Base-by-base conservation (phyloP, 352 stramenopile species). In the Phytophthora crassamura region DNA sequence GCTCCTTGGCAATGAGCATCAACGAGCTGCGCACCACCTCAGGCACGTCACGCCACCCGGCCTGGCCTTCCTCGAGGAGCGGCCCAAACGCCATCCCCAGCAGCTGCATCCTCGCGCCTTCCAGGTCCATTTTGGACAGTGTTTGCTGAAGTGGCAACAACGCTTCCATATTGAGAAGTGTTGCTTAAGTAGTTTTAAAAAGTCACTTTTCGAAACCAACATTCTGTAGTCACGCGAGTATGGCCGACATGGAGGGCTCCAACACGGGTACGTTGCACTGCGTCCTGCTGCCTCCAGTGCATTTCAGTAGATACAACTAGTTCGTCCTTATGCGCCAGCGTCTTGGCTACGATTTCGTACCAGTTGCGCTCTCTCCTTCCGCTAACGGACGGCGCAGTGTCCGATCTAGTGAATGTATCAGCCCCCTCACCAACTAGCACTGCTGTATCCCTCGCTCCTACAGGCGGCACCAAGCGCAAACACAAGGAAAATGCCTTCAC, bases 401-500 rank as follows among this genome's bases (percentile, higher is more conserved):
- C 12, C 15, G 1, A 16, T 42, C 12, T 20, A 33, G 5, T 34
- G 14, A 40, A 18, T 20, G 6, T 33, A 25, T 16, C 5, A 42
- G 40, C 42, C 45, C 10, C 45, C 10, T 56, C 22, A 36, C 35
- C 20, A 30, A 38, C 12, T n/a, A 40, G 10, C n/a, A 50, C 3
- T 59, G 4, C 16, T 20, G 15, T 50, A 41, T 38, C 12, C 15
- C 2, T 22, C 12, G 39, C 74, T 33, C 28, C 8, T 22, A 7
- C 34, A 65, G 65, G 51, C 47, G 84, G 78, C 56, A 75, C 67
- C 12, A 93, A 93, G 70, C 82, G 77, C 58, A 93, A 91, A 63
- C 84, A 75, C 75, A 86, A 86, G 51, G 84, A 93, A 58, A 90
- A 88, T 43, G 72, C 84, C 16, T 76, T 95, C 41, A 92, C 83